Percentiles rank a stretch among this genome's conserved stretches.
phyloP scores from a whole-genome alignment of 2,329 filamentous ascomycete species.

The Pseudogymnoascus sp. region DNA sequence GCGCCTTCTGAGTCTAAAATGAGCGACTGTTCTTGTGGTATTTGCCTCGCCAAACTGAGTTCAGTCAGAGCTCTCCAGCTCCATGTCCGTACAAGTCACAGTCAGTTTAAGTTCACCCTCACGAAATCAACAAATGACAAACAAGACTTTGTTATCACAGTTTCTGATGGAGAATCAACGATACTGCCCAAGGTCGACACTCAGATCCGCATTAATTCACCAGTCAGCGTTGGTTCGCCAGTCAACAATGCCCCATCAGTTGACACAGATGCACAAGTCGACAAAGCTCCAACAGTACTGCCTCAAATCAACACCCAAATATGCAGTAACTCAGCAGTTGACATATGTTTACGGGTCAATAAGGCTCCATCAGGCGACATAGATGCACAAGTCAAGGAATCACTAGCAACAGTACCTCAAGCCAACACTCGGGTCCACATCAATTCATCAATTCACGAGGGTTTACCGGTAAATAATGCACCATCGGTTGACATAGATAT shows the following conservation, averaged over 20 bases:
- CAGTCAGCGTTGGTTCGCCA: background rate
- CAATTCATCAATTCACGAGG: too few species aligned
- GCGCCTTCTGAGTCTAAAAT: background rate
- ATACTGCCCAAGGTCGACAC: background rate
- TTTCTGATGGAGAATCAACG: background rate
- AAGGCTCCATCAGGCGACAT: too few species aligned
- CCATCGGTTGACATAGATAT: background rate
- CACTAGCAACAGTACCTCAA: too few species aligned
- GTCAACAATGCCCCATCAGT: background rate
- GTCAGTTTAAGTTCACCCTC: background rate
- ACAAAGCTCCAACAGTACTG: background rate
- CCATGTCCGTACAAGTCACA: background rate
- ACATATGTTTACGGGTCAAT: too few species aligned
- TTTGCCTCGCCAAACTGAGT: background rate
- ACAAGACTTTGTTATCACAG: background rate
- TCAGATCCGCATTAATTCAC: background rate
- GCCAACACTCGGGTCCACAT: background rate
- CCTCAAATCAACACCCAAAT: background rate
- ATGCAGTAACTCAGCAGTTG: too few species aligned
- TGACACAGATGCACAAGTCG: background rate
- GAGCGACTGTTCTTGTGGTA: background rate
- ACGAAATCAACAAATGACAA: too few species aligned
- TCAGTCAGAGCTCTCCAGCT: background rate
- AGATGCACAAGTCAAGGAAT: too few species aligned
- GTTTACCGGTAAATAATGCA: background rate